phyloP scores from a whole-genome alignment of 2,329 filamentous ascomycete genomes.

The Aspergillus transmontanensis region DNA sequence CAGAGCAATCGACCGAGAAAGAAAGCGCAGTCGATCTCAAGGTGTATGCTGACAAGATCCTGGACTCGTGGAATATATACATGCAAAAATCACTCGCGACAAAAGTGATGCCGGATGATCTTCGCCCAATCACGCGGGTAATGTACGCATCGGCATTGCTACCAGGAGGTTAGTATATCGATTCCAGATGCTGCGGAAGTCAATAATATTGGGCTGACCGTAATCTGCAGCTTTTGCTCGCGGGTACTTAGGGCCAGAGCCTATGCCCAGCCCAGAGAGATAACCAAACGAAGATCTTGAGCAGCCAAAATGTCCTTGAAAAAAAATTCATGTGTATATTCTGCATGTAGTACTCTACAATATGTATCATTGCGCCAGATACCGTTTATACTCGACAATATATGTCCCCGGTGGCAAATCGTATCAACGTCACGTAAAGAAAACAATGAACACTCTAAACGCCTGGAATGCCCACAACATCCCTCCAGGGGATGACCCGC shows the following conservation, averaged over 20 bases:
- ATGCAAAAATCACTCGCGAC: constrained; percentile 39
- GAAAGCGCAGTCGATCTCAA: constrained; percentile 34
- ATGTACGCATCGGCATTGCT: constrained; percentile 61
- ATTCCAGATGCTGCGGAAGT: background rate
- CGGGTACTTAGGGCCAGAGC: constrained; percentile 40
- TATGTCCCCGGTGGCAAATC: background rate
- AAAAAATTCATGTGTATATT: constrained; percentile 4
- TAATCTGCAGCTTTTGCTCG: constrained; percentile 34
- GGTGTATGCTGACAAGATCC: constrained; percentile 37
- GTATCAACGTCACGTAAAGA: constrained; percentile 9
- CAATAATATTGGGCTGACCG: background rate
- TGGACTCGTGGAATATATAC: constrained; percentile 42
- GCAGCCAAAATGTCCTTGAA: background rate
- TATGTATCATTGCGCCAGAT: background rate
- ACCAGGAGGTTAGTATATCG: constrained; percentile 53
- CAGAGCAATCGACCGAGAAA: constrained; percentile 37
- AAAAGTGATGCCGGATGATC: constrained; percentile 42
- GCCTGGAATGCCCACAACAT: constrained; percentile 49
- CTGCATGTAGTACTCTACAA: background rate
- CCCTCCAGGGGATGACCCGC: constrained; percentile 45
- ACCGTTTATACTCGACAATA: background rate
- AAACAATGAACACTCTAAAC: constrained; percentile 25
- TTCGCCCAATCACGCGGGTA: constrained; percentile 57
- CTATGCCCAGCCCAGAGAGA: constrained; percentile 11
- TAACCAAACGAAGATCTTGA: background rate